These are phyloP conservation scores for Friedmanniomyces endolithicus DNA, from an alignment of 495 filamentous ascomycete genomes.

Conservation along the genomic window DNA sequence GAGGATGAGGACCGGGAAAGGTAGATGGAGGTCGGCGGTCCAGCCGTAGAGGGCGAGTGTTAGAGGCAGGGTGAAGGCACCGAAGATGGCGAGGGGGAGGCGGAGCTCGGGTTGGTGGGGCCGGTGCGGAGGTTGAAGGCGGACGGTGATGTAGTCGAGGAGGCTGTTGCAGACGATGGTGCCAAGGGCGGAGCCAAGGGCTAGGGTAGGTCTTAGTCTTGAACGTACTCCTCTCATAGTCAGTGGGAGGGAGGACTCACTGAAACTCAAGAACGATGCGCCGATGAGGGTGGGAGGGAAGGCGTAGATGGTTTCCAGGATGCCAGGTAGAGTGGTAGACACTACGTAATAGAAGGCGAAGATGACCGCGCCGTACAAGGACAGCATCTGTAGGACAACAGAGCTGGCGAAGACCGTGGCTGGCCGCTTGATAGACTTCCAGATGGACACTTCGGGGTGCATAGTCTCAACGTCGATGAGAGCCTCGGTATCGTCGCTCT, in stretches of 20 bases:
- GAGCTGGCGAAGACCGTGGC: constrained; percentile 36
- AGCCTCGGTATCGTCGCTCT: neutral
- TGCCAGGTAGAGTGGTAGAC: constrained; percentile 40
- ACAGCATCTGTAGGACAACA: constrained; percentile 37
- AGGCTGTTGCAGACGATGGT: constrained; percentile 23
- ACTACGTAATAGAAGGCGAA: constrained; percentile 45
- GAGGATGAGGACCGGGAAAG: constrained; percentile 33
- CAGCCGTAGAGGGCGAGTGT: constrained; percentile 39
- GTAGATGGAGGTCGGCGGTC: constrained; percentile 30
- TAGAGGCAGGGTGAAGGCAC: constrained; percentile 34
- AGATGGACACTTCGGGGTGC: constrained; percentile 18
- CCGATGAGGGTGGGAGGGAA: constrained; percentile 37
- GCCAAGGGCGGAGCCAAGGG: constrained; percentile 38
- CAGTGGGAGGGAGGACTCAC: constrained; percentile 28
- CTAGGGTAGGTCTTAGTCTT: constrained; percentile 22
- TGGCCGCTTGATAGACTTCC: constrained; percentile 37
- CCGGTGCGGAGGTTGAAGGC: constrained; percentile 23
- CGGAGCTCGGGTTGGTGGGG: constrained; percentile 36
- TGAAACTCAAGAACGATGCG: constrained; percentile 38
- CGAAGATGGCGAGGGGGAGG: constrained; percentile 36
- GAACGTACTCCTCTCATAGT: neutral
- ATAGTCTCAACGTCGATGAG: neutral
- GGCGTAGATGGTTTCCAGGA: constrained; percentile 36
- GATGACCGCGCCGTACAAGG: constrained; percentile 37
- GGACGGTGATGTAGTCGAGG: constrained; percentile 42